These are phyloP conservation scores for Zymoseptoria passerinii DNA, from an alignment of 2,329 filamentous ascomycete species.

Conservation along the genomic window DNA sequence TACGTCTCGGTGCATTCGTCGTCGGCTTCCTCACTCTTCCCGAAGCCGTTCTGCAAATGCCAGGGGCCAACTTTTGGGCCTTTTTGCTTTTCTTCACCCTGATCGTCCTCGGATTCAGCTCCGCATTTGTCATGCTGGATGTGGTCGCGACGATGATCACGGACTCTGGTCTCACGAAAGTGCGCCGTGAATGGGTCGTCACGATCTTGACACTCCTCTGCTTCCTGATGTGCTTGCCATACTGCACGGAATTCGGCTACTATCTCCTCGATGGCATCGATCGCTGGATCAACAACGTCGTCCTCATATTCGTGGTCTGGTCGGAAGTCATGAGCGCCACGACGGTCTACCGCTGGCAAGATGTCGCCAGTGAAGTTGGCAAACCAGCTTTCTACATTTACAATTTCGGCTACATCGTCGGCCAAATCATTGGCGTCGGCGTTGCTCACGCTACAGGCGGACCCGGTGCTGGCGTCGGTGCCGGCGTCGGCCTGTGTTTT, in stretches of 20 bases:
- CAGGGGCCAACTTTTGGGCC: conserved; percentile 51
- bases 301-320: conserved; percentile 48
- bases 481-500: conserved; percentile 47
- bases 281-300: conserved; percentile 48
- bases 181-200: conserved; percentile 42
- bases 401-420: conserved; percentile 47
- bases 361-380: conserved; percentile 40
- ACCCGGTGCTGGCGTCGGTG: conserved; percentile 24
- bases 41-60: conserved; percentile 49
- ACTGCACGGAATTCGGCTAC: conserved; percentile 52
- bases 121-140: conserved; percentile 53
- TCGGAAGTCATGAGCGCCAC: conserved; percentile 46
- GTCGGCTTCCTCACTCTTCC: conserved; percentile 53
- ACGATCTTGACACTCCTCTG: conserved; percentile 43
- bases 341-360: conserved; percentile 46
- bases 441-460: conserved; percentile 38
- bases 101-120: conserved; percentile 50
- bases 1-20: conserved; percentile 46
- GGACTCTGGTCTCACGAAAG: conserved; percentile 42
- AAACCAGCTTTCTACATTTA: conserved; percentile 38
- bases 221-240: conserved; percentile 48
- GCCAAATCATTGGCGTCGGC: conserved; percentile 44
- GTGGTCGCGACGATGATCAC: conserved; percentile 47
- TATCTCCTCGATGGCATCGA: conserved; percentile 49
- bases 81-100: conserved; percentile 52